Base-by-base conservation (phyloP, 1,139 yeast genomes). In the Chernovozyma aurita region DNA sequence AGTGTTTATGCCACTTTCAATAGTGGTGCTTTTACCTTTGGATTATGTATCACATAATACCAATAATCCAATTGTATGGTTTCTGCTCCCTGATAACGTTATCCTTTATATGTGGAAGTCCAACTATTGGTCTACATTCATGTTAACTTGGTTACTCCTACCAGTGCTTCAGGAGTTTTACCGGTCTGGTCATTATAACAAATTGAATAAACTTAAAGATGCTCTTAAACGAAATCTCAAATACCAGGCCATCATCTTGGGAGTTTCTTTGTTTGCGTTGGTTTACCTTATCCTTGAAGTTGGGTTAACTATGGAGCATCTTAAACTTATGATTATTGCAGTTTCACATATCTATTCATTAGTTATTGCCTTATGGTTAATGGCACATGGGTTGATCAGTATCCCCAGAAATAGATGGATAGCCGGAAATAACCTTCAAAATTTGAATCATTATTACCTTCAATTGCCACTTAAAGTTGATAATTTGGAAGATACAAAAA, bases 41-140 rank as follows among this genome's bases (percentile, higher is more conserved):
- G 76, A 70, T 49, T 69, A 66, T 44, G 62, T 67, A 4, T 47
- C 60, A 9, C 64, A 58, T 48, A 61, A 60, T 52, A 8, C 29
- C 12, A 14, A 28, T 30, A 45, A 35, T 18, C 47, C 31, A 33
- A 32, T 33, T 12, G 38, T 50, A 8, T 63, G 63, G 58, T 55
- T 65, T 37, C 48, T 43, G 13, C 36, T 65, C 20, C 61, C 69
- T 0, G 73, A 77, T 38, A 48, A 55, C 2, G 66, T 70, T n/a
- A 68, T 83, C 8, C 59, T 78, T 24, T 52, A 65, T 6, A 53
- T 82, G 24, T 86, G 95, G 95, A 74, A 83, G 45, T 53, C 76
- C 33, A 79, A 82, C 38, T 86, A 86, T 57, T 86, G 95, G 95
- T 63, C 76, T 13, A 85, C 95, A 0, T 86, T 85, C 50, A 53